These are phyloP conservation scores for Alternaria solani DNA, from an alignment of 2,329 filamentous ascomycete genomes.

Conservation along the genomic window DNA sequence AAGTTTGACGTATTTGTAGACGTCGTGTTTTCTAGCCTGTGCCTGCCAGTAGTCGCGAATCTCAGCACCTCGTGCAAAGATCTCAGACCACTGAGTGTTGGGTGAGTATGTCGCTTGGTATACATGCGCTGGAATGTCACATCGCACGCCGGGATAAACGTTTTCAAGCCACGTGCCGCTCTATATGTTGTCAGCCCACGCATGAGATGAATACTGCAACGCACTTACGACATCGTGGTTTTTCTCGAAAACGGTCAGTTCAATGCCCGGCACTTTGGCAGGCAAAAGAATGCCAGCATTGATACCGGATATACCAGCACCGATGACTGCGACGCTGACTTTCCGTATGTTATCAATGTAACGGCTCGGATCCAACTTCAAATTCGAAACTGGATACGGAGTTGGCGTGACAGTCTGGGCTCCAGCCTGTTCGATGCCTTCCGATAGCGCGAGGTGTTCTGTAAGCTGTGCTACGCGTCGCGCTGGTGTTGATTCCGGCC, in stretches of 20 bases:
- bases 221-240: slow-evolving; percentile 53
- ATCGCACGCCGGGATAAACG: slow-evolving; percentile 43
- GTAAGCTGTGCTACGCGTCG: slow-evolving; percentile 39
- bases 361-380: slow-evolving; percentile 37
- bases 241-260: slow-evolving; percentile 62
- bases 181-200: background rate
- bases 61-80: slow-evolving; percentile 53
- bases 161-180: slow-evolving; percentile 51
- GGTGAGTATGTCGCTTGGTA: slow-evolving; percentile 56
- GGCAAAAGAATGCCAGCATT: slow-evolving; percentile 72
- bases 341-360: slow-evolving; percentile 43
- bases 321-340: slow-evolving; percentile 66
- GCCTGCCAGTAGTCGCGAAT: slow-evolving; percentile 54
- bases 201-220: background rate
- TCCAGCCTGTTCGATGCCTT: slow-evolving; percentile 26
- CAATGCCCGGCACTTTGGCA: slow-evolving; percentile 71
- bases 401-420: slow-evolving; percentile 23
- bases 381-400: slow-evolving; percentile 37
- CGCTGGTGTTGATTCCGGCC: slow-evolving; percentile 25
- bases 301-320: slow-evolving; percentile 70
- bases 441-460: slow-evolving; percentile 25
- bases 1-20: slow-evolving; percentile 51
- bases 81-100: slow-evolving; percentile 54
- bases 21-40: slow-evolving; percentile 51
- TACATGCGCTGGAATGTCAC: slow-evolving; percentile 48